Base-by-base conservation (phyloP, 148 eudicot species). In the Spergularia bocconei region DNA sequence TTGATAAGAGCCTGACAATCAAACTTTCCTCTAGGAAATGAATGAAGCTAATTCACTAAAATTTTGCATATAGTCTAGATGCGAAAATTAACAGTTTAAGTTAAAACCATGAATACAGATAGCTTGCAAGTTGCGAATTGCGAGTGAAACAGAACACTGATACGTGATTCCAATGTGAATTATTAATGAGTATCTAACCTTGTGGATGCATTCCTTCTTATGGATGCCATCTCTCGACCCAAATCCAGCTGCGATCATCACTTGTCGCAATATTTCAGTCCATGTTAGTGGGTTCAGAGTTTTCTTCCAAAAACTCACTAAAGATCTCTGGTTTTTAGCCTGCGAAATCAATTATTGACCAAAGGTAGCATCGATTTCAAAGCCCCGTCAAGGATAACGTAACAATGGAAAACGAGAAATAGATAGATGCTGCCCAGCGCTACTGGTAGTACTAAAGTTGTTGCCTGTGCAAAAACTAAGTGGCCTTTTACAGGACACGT, bases 181-280 rank as follows among this genome's bases (percentile, higher is more conserved):
- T 44, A 29, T 55, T 65, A 75, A 3, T 50, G 39, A 64, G 47
- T 47, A 75, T 48, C 23, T 53, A 81, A 95, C 99, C 99, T 87
- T 88, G 75, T 62, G 38, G 77, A 75, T 70, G 79, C 85, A 76
- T 73, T 78, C 82, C 62, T 76, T 88, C 50, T 56, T 84, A 58
- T 41, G 57, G 78, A 55, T 71, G 55, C 86, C 79, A 63, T 77
- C 82, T 79, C 80, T 89, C 67, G 89, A 88, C 59, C 99, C 93
- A 88, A 84, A 89, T 54, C 97, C 97, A 86, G 99, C 97, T 12
- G 99, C 90, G 83, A 87, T 79, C 79, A 89, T 78, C 67, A 95
- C 87, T 86, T 95, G 94, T 25, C 92, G 82, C 70, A 95, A 71
- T 78, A 95, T 86, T 79, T 95, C 99, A 69, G 85, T 80, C 97